Conservation (phyloP, 2,329 filamentous ascomycete genomes). For the Calonectria hongkongensis region DNA sequence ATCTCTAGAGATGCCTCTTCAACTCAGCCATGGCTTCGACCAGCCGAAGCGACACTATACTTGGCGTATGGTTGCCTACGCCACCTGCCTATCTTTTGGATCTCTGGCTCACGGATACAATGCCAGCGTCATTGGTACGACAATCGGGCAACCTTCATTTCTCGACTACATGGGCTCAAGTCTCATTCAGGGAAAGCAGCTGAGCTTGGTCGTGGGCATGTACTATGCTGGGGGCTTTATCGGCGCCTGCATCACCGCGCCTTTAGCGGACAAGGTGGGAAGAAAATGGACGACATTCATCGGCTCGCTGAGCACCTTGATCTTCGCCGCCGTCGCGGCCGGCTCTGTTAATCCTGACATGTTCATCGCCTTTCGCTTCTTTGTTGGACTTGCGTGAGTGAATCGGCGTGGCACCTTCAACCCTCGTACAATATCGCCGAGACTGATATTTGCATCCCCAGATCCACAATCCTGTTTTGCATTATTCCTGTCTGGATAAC, state of each 20-base stretch:
- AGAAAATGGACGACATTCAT: conserved; percentile 8
- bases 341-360: conserved; percentile 16
- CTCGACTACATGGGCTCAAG: conserved; percentile 7
- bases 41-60: too few relatives aligned
- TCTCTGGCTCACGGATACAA: conserved; percentile 3
- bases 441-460: not conserved
- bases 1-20: too few relatives aligned
- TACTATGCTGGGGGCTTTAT: conserved; percentile 17
- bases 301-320: not conserved
- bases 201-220: conserved; percentile 3
- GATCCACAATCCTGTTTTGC: too few relatives aligned
- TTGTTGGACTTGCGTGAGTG: conserved; percentile 15
- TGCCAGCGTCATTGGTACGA: conserved; percentile 13
- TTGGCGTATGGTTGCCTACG: conserved; percentile 1
- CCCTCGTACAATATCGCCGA: too few relatives aligned
- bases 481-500: too few relatives aligned
- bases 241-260: not conserved
- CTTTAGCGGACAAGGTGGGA: not conserved
- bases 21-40: too few relatives aligned
- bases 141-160: conserved; percentile 6
- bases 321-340: not conserved
- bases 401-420: too few relatives aligned
- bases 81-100: not conserved
- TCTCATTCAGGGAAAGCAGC: not conserved
- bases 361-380: conserved; percentile 35